Evolutionary conservation across 2,329 filamentous ascomycete genomes (phyloP).

Genomic region (Hypoxylon sp.): DNA sequence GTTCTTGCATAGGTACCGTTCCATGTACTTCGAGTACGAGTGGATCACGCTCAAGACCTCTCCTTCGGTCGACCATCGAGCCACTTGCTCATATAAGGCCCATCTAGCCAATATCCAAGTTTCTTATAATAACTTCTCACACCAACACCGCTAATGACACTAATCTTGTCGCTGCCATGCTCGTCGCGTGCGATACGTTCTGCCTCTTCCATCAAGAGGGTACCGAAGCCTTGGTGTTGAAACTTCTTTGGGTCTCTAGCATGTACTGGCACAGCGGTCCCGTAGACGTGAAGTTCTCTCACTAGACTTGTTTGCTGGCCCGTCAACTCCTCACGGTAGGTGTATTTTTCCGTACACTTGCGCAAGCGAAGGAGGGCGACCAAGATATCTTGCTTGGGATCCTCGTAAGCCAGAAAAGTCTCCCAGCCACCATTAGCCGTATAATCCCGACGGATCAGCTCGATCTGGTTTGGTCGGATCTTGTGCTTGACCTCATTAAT

Average conservation of each 20-base stretch:
- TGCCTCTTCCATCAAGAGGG: slow-evolving; percentile 96
- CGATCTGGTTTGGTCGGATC: slow-evolving; percentile 95
- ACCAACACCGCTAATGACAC: slow-evolving; percentile 97
- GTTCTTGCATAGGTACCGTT: neutral
- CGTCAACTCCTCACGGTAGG: slow-evolving; percentile 88
- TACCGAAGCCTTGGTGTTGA: slow-evolving; percentile 98
- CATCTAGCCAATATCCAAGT: slow-evolving; percentile 93
- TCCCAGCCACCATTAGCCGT: slow-evolving; percentile 97
- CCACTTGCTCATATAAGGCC: slow-evolving; percentile 84
- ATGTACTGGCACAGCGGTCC: slow-evolving; percentile 96
- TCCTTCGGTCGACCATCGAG: slow-evolving; percentile 63
- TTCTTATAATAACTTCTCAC: slow-evolving; percentile 96
- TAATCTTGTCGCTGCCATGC: slow-evolving; percentile 93
- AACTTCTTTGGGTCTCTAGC: slow-evolving; percentile 96
- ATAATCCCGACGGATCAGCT: slow-evolving; percentile 94
- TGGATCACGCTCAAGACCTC: slow-evolving; percentile 17
- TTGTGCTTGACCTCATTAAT: slow-evolving; percentile 99
- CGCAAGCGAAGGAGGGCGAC: slow-evolving; percentile 90
- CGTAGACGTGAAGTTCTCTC: slow-evolving; percentile 95
- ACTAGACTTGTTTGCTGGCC: slow-evolving; percentile 93
- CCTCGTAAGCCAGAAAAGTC: slow-evolving; percentile 97
- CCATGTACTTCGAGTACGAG: neutral
- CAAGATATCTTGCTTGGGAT: slow-evolving; percentile 97
- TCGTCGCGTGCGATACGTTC: slow-evolving; percentile 95
- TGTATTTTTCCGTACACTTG: slow-evolving; percentile 92